These are phyloP conservation scores for Dioscorea dumetorum DNA, from an alignment of 106 monocot species.

Conservation along the genomic window DNA sequence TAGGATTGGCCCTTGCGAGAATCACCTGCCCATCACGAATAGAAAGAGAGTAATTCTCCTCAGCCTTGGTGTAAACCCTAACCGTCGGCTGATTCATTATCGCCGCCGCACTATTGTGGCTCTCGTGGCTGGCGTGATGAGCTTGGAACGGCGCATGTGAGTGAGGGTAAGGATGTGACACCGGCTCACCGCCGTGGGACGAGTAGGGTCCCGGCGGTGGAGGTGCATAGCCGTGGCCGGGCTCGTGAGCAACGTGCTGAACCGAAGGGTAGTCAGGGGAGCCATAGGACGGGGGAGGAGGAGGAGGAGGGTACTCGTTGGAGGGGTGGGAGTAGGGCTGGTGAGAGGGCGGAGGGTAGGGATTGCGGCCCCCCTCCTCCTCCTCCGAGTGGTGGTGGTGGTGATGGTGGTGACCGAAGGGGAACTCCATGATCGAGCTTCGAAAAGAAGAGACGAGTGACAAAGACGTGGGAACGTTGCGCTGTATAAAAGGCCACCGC, in stretches of 20 bases:
- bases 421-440: conserved; percentile 6
- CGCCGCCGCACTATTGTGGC: not conserved
- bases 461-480: too few relatives aligned
- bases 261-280: not conserved
- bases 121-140: not conserved
- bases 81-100: conserved; percentile 31
- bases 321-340: not conserved
- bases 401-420: conserved; percentile 7
- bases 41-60: conserved; percentile 43
- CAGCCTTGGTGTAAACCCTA: conserved; percentile 44
- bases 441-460: too few relatives aligned
- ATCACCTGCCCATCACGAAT: conserved; percentile 50
- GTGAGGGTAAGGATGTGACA: not conserved
- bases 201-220: not conserved
- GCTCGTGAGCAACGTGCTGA: conserved; percentile 12
- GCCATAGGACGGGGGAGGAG: not conserved
- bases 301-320: not conserved
- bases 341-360: not conserved
- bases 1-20: conserved; percentile 42
- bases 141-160: not conserved
- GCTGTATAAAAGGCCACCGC: too few relatives aligned
- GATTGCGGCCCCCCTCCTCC: not conserved
- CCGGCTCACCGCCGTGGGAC: not conserved
- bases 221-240: not conserved
- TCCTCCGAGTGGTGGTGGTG: conserved; percentile 4